Evolutionary conservation across 1,139 yeast species (phyloP), one percentile per base, ranked within the genome.

Genomic region (Sugiyamaella novakii): DNA sequence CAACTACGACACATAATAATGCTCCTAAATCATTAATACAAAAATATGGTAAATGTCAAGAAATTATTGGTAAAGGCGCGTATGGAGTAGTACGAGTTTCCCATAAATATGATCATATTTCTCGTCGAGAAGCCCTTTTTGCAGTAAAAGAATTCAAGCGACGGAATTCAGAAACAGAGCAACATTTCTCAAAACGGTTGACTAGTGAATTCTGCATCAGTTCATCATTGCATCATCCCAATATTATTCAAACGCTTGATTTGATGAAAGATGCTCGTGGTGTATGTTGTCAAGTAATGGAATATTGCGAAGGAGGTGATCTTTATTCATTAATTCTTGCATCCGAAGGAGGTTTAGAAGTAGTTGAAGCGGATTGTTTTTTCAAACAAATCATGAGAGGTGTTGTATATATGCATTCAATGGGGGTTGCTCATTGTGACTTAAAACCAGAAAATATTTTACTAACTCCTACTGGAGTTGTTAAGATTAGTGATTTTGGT

Each of bases 341-440:
- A 0, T 79, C 89, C 18, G 96, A 95, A 15, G 87, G 84, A 61
- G 71, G 71, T 11, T 73, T 92, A 51, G 95, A 87, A 61, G 83
- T 81, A 54, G 78, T 81, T 12, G 98, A 92, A 67, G 96, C 98
- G 4, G 97, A 92, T 67, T 92, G 98, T 68, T 89, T 87, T 64
- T 89, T 92, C 73, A 91, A 91, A 66, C 98, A 92, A 65, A 73
- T 92, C 47, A 80, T 92, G 49, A 75, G 91, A 50, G 98, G 97
- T 29, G 96, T 92, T 33, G 86, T 83, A 49, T 92, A 89, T 71
- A 88, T 92, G 95, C 98, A 92, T 70, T 87, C 87, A 43, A 87
- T 89, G 95, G 98, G 98, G 34, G 96, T 92, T 41, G 85, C 95
- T 27, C 98, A 92, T 68, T 78, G 98, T 53, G 98, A 92, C 66